Base-by-base conservation (phyloP, 345 rosid species). In the Lenwebbia sp. region DNA sequence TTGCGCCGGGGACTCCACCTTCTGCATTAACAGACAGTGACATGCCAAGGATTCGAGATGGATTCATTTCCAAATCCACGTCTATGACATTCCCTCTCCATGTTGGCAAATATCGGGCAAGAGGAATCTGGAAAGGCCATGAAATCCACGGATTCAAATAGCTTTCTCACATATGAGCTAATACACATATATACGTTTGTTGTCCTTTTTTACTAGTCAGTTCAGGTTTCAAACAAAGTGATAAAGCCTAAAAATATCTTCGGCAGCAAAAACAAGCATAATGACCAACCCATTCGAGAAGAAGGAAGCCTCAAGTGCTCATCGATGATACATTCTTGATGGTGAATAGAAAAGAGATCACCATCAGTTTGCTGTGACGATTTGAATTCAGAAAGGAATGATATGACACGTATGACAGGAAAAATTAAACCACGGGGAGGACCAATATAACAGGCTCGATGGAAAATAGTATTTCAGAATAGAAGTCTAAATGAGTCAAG, bases 71-170 rank as follows among this genome's bases (percentile, higher is more conserved):
- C 92, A 95, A 21, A 2, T 90, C n/a, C 44, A 91, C 96, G 89
- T 96, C 96, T 86, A 95, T 96, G 44, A 95, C 95, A 26, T 94
- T 94, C 82, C 98, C 99, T 93, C 95, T 95, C 99, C 98, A 95
- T 83, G 98, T 95, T 87, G 98, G 98, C 86, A 94, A 87, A 87
- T 94, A 96, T 75, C 89, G 91, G 58, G 91, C 90, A 28, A 95
- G 92, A 53, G 99, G 98, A 86, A 95, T 94, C 98, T 95, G 95
- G 22, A 89, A 85, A 56, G 25, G 76, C 10, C 70, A 86, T 8
- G 5, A 60, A 25, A 51, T 82, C 13, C 41, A 70, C 12, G 40
- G 26, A 70, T 70, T 70, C 78, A 70, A 33, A 70, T 30, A 70
- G 26, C 25, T 33, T 70, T 70, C 47, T 17, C 25, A 2, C 78